Base-by-base conservation (phyloP, 2,329 filamentous ascomycete genomes). In the Aspergillus candidus region DNA sequence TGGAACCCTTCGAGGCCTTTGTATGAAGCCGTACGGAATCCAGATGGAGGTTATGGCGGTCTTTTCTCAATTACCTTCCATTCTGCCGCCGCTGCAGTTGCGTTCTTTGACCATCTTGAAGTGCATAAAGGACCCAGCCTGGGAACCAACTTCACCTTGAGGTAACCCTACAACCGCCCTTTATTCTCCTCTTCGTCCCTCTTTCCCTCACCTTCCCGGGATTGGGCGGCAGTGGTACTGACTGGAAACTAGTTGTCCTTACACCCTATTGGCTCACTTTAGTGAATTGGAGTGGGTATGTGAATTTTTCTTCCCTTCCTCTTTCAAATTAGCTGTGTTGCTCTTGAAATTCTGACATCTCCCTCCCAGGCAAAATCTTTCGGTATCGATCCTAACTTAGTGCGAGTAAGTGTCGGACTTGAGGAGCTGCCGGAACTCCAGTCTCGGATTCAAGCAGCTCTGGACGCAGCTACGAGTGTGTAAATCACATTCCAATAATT, bases 111-210 rank as follows among this genome's bases (percentile, higher is more conserved):
- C 67, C 76, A 79, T 11, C 71, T 98, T 12, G 82, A 94, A 50
- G 93, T 89, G 1, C 83, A 88, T 32, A 98, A 98, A 67, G 93
- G 93, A 0, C 93, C 93, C 0, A 96, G 89, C 66, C 72, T 98
- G 39, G 93, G 93, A 2, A 97, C 93, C 1, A 98, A 98, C 66
- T 98, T 98, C 63, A 97, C 93, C 0, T 73, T 98, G 32, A 84
- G 72, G 73, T 75, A 46, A 3, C 3, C 22, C 18, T 35, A 37
- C 31, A 7, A 15, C 31, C 37, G 12, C 34, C 36, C 11, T 14
- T 11, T 32, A 22, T 39, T 18, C 18, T 18, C 18, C 18, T 6
- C 18, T 18, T 18, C 18, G 6, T 18, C 18, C 18, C 22, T 27
- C 8, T 27, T 27, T 10, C 22, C 6, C 5, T 27, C 12, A 13